Conservation (phyloP, 257 asterid genomes). For the Coffea eugenioides region DNA sequence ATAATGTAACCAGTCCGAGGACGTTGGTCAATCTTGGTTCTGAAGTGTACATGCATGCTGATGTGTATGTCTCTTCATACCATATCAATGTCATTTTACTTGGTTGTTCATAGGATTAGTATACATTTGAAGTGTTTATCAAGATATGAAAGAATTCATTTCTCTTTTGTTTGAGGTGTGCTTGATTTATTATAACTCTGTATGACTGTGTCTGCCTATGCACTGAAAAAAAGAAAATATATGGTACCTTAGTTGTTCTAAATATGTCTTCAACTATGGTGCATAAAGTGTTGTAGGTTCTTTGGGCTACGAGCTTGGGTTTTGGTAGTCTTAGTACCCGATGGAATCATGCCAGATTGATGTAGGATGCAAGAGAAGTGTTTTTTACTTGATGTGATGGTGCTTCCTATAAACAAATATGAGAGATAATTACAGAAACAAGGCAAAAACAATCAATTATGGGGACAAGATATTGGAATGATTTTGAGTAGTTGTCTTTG, state of each 20-base stretch:
- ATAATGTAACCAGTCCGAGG: conserved; percentile 70
- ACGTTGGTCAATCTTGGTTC: conserved; percentile 86
- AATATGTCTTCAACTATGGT: neutral
- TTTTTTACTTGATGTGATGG: neutral
- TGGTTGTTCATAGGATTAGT: neutral
- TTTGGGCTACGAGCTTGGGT: neutral
- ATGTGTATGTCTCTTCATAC: conserved; percentile 53
- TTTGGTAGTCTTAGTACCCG: too few species aligned
- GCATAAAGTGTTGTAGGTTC: neutral
- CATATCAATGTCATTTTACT: neutral
- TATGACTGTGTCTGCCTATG: neutral
- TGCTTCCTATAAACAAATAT: neutral
- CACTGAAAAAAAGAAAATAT: neutral
- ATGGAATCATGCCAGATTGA: neutral
- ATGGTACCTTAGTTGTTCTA: neutral
- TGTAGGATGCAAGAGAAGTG: neutral
- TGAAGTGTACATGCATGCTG: conserved; percentile 86
- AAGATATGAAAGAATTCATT: neutral
- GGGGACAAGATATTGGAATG: neutral
- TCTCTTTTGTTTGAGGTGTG: neutral
- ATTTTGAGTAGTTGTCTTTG: neutral
- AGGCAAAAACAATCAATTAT: neutral
- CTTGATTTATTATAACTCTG: neutral
- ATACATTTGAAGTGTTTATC: neutral
- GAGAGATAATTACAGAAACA: neutral